These are phyloP conservation scores for Brassica hybrid DNA, from an alignment of 441 rosid genomes.

Conservation along the genomic window DNA sequence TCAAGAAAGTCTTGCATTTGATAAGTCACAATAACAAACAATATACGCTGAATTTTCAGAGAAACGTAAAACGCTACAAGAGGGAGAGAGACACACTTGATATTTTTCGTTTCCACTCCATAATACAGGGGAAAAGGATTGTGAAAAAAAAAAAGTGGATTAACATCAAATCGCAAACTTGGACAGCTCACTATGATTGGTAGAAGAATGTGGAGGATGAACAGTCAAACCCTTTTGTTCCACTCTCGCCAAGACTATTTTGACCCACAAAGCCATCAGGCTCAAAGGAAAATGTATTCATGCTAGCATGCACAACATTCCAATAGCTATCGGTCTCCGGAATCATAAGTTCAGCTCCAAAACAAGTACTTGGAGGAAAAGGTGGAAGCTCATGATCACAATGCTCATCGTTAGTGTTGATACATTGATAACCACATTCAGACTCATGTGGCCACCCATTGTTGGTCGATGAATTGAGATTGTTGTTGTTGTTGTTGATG, in stretches of 20 bases:
- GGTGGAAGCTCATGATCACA: conserved; percentile 73
- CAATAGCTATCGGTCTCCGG: conserved; percentile 40
- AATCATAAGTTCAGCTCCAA: conserved; percentile 46
- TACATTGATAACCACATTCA: conserved; percentile 42
- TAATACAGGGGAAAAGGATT: conserved; percentile 10
- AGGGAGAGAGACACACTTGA: conserved; percentile 15
- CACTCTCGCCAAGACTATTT: conserved; percentile 25
- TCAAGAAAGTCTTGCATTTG: conserved; percentile 19
- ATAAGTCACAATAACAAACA: conserved; percentile 19
- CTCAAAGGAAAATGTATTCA: conserved; percentile 29
- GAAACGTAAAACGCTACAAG: conserved; percentile 19
- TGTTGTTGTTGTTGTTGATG: no score
- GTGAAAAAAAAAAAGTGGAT: background rate
- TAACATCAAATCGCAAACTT: conserved; percentile 11
- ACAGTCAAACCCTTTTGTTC: conserved; percentile 22
- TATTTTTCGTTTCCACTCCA: conserved; percentile 14
- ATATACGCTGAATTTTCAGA: conserved; percentile 14
- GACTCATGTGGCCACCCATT: conserved; percentile 48
- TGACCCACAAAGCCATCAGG: conserved; percentile 38
- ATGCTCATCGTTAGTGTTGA: conserved; percentile 39
- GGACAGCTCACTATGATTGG: conserved; percentile 21
- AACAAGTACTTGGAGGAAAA: conserved; percentile 68
- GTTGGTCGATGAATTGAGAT: background rate
- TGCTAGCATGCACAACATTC: conserved; percentile 38
- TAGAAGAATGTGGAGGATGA: conserved; percentile 33